A percentile compares a stretch with the other conserved stretches of the same genome.
phyloP scores from a whole-genome alignment of 192 early-diverging fungal genomes.

The Coemansia sp. region DNA sequence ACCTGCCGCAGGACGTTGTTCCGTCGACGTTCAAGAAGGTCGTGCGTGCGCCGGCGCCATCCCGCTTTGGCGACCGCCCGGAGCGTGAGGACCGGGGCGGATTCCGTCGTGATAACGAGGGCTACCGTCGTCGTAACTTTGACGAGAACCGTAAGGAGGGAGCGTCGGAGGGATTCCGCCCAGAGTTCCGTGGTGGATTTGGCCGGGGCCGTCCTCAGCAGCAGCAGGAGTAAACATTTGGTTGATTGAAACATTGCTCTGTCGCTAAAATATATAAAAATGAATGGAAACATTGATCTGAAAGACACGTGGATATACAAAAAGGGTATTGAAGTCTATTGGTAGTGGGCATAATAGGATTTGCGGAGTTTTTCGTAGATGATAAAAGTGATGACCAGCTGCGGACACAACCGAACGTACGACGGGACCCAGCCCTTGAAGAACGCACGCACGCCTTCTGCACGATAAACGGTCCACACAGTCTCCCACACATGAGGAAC shows the following conservation, averaged over 20 bases:
- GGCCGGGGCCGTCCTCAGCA: constrained; percentile 70
- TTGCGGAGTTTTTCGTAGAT: constrained; percentile 72
- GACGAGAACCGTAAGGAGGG: constrained; percentile 81
- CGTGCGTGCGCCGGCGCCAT: constrained; percentile 64
- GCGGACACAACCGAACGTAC: constrained; percentile 76
- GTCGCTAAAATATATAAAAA: background rate
- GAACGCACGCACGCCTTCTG: constrained; percentile 67
- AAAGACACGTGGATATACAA: background rate
- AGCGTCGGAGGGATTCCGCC: constrained; percentile 89
- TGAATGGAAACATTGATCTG: background rate
- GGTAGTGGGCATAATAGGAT: constrained; percentile 34
- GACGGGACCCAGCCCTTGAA: constrained; percentile 87
- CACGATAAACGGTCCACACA: constrained; percentile 42
- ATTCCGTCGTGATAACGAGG: constrained; percentile 75
- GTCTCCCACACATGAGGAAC: constrained; percentile 35
- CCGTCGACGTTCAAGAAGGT: constrained; percentile 97
- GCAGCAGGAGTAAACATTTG: constrained; percentile 13
- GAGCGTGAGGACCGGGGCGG: constrained; percentile 64
- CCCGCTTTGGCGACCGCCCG: constrained; percentile 64
- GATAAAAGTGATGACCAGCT: constrained; percentile 82
- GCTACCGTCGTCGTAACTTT: constrained; percentile 79
- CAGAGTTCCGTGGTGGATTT: constrained; percentile 95
- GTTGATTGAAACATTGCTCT: background rate
- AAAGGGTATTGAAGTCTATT: background rate
- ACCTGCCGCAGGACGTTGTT: constrained; percentile 96